These are phyloP conservation scores for Chaetoceros tenuissimus DNA, from an alignment of 108 stramenopile species.

Conservation along the genomic window DNA sequence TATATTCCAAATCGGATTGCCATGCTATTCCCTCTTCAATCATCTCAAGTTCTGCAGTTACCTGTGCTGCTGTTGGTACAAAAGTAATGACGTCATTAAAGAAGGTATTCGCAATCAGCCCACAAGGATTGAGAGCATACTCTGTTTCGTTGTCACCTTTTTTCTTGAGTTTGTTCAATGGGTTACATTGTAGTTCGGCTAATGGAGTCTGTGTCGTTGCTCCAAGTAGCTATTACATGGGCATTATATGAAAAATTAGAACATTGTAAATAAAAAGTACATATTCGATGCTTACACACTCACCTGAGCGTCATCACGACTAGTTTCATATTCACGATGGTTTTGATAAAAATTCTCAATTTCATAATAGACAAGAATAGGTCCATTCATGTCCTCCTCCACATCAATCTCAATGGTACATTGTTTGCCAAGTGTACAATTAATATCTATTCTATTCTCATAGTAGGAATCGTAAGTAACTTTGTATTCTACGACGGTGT, in stretches of 20 bases:
- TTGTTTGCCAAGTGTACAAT: slow-evolving; percentile 24
- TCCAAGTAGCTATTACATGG: slow-evolving; percentile 12
- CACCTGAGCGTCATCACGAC: slow-evolving; percentile 45
- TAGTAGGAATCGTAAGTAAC: slow-evolving; percentile 41
- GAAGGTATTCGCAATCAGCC: slow-evolving; percentile 94
- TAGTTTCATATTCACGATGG: slow-evolving; percentile 77
- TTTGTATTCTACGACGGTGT: slow-evolving; percentile 50
- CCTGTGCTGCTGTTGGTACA: slow-evolving; percentile 20
- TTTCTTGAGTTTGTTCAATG: slow-evolving; percentile 49
- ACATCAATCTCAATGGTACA: slow-evolving; percentile 39
- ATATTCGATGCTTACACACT: not conserved
- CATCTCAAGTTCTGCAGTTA: slow-evolving; percentile 39
- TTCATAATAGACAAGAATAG: slow-evolving; percentile 93
- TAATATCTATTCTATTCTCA: slow-evolving; percentile 15
- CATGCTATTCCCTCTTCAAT: slow-evolving; percentile 92
- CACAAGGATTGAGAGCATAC: slow-evolving; percentile 99
- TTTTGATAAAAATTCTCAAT: slow-evolving; percentile 98
- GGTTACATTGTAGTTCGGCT: slow-evolving; percentile 31
- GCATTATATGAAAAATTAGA: slow-evolving; percentile 1
- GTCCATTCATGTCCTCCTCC: slow-evolving; percentile 71
- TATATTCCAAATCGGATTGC: slow-evolving; percentile 85
- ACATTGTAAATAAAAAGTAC: not conserved
- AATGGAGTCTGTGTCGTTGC: slow-evolving; percentile 2
- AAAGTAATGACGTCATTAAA: slow-evolving; percentile 90
- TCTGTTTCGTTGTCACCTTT: slow-evolving; percentile 37